Base-by-base conservation (phyloP, 257 asterid genomes). In the Datura wrightii region DNA sequence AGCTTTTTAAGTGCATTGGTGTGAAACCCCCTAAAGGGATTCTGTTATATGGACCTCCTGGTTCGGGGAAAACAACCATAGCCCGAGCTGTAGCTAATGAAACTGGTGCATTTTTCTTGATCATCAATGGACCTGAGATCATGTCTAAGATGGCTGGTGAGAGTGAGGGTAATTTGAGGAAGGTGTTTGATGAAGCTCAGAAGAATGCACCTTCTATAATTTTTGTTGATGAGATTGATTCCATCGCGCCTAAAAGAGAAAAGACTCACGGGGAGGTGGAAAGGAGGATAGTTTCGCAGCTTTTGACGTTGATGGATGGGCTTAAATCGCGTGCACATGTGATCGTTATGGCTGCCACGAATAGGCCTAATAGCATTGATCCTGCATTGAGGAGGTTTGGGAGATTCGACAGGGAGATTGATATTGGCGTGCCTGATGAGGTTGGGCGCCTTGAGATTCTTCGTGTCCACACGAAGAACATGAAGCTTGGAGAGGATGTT, bases 1-100 rank as follows among this genome's bases (percentile, higher is more conserved):
- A 90, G 63, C 94, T 90, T 39, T 92, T 92, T 88, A 92, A 92
- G 86, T 86, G 93, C 15, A 91, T 92, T 79, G 94, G 94, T 41
- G 95, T 92, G 83, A 92, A 92, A 85, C 92, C 93, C 1, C 94
- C 94, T 0, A 91, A 92, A 83, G 95, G 95, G 79, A 92, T 92
- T 79, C 84, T 92, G 58, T 88, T 92, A 3, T 91, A 86, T 72
- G 94, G 93, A 0, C 93, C 92, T 7, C 92, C 92, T 42, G 93
- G 93, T 52, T 88, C 93, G 42, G 93, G 92, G 52, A 91, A 91
- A 87, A 91, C 93, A 3, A 82, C 88, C 36, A 91, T 91, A 66
- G 93, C 92, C 24, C 84, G 91, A 72, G 93, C 92, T 54, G 93
- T 91, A 63, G 92, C 93, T 52, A 91, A 91, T 62, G 92, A 91